Evolutionary conservation across 805 yeast genomes (phyloP).

Genomic region (Schwanniomyces polymorphus): DNA sequence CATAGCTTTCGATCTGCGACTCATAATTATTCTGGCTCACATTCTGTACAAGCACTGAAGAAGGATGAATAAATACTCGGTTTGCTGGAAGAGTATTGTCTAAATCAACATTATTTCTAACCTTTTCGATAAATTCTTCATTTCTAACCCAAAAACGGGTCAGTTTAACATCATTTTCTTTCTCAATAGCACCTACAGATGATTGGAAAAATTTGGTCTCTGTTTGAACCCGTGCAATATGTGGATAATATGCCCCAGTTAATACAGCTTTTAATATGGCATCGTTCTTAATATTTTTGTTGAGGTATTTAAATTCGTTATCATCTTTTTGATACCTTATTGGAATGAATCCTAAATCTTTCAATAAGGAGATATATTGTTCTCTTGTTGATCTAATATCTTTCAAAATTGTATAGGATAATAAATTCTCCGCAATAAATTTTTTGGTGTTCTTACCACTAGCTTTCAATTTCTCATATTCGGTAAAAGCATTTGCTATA

Average conservation of each 20-base stretch:
- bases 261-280: slow-evolving; percentile 63
- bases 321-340: slow-evolving; percentile 35
- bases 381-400: slow-evolving; percentile 71
- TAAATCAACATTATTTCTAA: slow-evolving; percentile 7
- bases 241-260: slow-evolving; percentile 83
- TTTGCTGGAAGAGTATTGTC: slow-evolving; percentile 48
- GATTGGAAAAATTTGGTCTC: slow-evolving; percentile 73
- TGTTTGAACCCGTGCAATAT: slow-evolving; percentile 81
- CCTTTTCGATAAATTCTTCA: slow-evolving; percentile 43
- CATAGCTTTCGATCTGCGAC: slow-evolving; percentile 17
- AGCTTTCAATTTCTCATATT: slow-evolving; percentile 39
- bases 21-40: slow-evolving; percentile 21
- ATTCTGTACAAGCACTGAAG: slow-evolving; percentile 67
- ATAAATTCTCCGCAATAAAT: slow-evolving; percentile 53
- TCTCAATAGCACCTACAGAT: slow-evolving; percentile 75
- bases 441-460: slow-evolving; percentile 29
- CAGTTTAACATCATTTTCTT: slow-evolving; percentile 77
- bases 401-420: slow-evolving; percentile 64
- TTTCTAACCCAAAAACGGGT: slow-evolving; percentile 74
- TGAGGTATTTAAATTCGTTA: slow-evolving; percentile 27
- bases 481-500: slow-evolving; percentile 55
- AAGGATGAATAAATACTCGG: slow-evolving; percentile 84
- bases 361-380: slow-evolving; percentile 69
- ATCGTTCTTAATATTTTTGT: slow-evolving; percentile 51
- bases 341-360: slow-evolving; percentile 78